These are phyloP conservation scores for Dictyostelium firmibasis DNA, from an alignment of 78 protist species.

Conservation along the genomic window DNA sequence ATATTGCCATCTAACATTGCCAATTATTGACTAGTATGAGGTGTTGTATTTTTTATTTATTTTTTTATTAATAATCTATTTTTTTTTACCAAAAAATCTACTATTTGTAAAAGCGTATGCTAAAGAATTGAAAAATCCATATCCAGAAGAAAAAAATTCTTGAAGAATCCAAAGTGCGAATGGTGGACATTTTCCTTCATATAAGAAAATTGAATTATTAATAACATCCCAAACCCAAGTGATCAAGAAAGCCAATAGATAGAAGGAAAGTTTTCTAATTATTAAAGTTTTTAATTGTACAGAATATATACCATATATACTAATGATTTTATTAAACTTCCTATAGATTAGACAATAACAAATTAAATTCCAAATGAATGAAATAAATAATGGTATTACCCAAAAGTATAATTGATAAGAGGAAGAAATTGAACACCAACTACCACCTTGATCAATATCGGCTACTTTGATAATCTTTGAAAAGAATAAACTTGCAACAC, in stretches of 20 bases:
- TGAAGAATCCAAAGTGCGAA: conserved; percentile 21
- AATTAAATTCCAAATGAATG: conserved; percentile 37
- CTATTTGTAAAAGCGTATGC: background rate
- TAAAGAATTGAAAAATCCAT: conserved; percentile 27
- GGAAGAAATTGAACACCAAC: conserved; percentile 29
- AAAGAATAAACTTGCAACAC: background rate
- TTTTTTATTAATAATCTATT: background rate
- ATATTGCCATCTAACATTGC: too few species aligned
- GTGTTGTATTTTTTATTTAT: background rate
- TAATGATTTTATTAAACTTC: conserved; percentile 4
- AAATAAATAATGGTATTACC: conserved; percentile 25
- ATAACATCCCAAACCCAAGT: conserved; percentile 43
- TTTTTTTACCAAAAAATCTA: background rate
- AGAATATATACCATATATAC: conserved; percentile 1
- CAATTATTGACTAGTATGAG: too few species aligned
- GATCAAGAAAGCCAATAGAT: conserved; percentile 5
- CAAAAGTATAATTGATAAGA: conserved; percentile 47
- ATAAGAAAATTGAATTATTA: conserved; percentile 25
- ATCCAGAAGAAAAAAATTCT: conserved; percentile 15
- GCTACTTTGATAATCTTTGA: background rate
- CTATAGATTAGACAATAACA: conserved; percentile 32
- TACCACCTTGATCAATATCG: background rate
- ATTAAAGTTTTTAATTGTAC: background rate
- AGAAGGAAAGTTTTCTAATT: conserved; percentile 19
- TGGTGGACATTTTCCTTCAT: conserved; percentile 26